A percentile compares a stretch with the other conserved stretches of the same genome.
Evolutionary conservation across 192 early-diverging fungal genomes (phyloP).

Genomic region (Mortierella hygrophila): DNA sequence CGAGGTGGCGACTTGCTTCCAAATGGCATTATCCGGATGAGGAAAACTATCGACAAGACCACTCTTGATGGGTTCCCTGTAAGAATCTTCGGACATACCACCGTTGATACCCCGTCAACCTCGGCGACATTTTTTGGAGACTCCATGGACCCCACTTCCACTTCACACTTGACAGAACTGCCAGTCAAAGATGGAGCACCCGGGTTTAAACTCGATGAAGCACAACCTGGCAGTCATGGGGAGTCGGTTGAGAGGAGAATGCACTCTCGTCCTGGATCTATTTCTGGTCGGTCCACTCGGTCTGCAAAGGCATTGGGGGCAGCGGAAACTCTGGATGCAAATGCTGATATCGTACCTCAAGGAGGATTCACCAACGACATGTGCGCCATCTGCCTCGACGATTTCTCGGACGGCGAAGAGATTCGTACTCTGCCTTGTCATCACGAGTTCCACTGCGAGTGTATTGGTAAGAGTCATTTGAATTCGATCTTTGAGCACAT

Average conservation of each 20-base stretch:
- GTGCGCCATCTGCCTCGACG: constrained; percentile 60
- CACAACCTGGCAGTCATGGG: background rate
- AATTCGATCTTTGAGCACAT: background rate
- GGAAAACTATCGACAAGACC: constrained; percentile 34
- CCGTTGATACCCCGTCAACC: background rate
- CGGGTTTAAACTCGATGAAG: background rate
- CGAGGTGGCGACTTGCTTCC: constrained; percentile 39
- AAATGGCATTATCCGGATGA: constrained; percentile 38
- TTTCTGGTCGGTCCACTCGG: constrained; percentile 29
- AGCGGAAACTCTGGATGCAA: constrained; percentile 29
- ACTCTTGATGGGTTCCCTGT: constrained; percentile 35
- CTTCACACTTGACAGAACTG: background rate
- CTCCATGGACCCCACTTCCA: background rate
- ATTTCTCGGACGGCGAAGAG: constrained; percentile 53
- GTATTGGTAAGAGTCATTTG: constrained; percentile 39
- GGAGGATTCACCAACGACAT: constrained; percentile 34
- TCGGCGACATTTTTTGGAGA: background rate
- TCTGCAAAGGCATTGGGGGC: constrained; percentile 29
- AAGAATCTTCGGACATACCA: constrained; percentile 22
- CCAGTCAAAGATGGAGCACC: background rate
- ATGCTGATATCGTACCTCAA: background rate
- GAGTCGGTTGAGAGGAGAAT: background rate
- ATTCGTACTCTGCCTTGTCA: constrained; percentile 53
- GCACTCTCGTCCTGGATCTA: constrained; percentile 24
- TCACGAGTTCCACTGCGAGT: constrained; percentile 57